phyloP scores from a whole-genome alignment of 2,329 filamentous ascomycete species.

The Endothia cerciana region DNA sequence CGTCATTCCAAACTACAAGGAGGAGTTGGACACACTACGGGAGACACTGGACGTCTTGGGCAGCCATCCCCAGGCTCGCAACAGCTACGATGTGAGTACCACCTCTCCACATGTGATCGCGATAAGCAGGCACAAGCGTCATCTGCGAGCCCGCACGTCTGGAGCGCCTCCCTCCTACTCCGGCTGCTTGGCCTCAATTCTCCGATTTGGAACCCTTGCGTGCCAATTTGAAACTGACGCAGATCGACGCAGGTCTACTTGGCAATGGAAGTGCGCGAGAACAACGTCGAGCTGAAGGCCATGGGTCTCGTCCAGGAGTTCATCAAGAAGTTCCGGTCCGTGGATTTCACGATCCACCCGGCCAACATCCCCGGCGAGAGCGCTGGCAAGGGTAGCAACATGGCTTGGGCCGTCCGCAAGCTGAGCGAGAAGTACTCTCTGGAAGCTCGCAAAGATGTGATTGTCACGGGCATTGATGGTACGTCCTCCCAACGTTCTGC shows the following conservation, averaged over 20 bases:
- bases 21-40: constrained; percentile 68
- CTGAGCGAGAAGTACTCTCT: constrained; percentile 64
- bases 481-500: constrained; percentile 38
- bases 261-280: constrained; percentile 73
- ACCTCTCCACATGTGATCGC: not conserved
- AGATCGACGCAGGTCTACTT: constrained; percentile 61
- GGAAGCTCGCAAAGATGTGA: constrained; percentile 59
- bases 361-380: constrained; percentile 68
- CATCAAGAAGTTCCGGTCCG: constrained; percentile 65
- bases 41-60: constrained; percentile 72
- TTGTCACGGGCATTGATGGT: constrained; percentile 76
- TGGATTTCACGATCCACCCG: constrained; percentile 71
- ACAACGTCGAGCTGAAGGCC: constrained; percentile 64
- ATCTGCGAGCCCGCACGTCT: not conserved
- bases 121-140: not conserved
- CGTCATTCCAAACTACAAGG: constrained; percentile 75
- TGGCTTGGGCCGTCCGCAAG: constrained; percentile 71
- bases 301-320: constrained; percentile 65
- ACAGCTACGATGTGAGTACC: constrained; percentile 69
- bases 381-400: constrained; percentile 75
- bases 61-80: constrained; percentile 65
- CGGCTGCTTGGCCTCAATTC: not conserved
- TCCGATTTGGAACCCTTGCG: not conserved
- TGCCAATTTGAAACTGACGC: constrained; percentile 23
- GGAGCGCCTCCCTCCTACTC: not conserved